phyloP scores from a whole-genome alignment of 1,284 basidiomycete genomes.

The Ceratobasidium sp. region DNA sequence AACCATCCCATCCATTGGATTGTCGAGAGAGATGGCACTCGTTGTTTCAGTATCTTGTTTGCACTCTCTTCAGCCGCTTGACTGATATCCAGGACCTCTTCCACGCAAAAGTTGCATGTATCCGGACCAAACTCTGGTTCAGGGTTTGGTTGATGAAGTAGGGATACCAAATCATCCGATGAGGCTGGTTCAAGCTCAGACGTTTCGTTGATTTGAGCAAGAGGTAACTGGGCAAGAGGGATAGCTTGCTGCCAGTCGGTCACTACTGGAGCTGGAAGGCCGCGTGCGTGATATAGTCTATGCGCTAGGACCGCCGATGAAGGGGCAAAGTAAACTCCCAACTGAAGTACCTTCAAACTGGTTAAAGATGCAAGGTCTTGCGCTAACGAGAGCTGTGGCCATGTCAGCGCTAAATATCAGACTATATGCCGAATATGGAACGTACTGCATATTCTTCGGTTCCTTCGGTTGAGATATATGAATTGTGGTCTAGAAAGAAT shows the following conservation, averaged over 20 bases:
- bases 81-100: not conserved
- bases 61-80: constrained; percentile 5
- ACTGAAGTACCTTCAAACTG: constrained; percentile 6
- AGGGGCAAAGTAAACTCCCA: constrained; percentile 28
- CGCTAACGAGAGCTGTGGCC: constrained; percentile 4
- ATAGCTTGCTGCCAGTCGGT: constrained; percentile 37
- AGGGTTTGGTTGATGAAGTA: constrained; percentile 19
- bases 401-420: not conserved
- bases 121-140: constrained; percentile 1
- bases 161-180: constrained; percentile 1
- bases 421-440: not conserved
- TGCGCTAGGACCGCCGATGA: constrained; percentile 38
- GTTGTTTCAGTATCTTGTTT: not conserved
- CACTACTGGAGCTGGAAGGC: not conserved
- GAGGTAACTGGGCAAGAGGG: constrained; percentile 9
- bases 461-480: constrained; percentile 28
- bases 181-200: constrained; percentile 25
- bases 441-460: constrained; percentile 34
- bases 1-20: constrained; percentile 28
- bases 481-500: constrained; percentile 30
- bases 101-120: constrained; percentile 8
- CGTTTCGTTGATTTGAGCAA: not conserved
- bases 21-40: constrained; percentile 1
- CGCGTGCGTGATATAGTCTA: constrained; percentile 21
- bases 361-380: constrained; percentile 21